Conservation (phyloP, 176 grass and related monocot species). For the Miscanthus lutarioriparius region DNA sequence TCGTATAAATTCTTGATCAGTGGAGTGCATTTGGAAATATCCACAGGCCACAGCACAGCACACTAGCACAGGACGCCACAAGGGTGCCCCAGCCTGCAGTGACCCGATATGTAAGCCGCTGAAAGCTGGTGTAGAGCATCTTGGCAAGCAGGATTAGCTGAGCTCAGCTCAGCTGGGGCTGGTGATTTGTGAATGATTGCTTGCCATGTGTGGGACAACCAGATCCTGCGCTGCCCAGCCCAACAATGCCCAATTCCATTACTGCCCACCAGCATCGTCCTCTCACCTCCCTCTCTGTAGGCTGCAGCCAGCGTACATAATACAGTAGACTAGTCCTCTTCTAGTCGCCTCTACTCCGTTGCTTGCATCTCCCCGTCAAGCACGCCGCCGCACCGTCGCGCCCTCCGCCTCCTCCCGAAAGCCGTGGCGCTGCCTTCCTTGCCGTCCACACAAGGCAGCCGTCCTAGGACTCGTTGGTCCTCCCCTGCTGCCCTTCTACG, state of each 20-base stretch:
- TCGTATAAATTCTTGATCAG: background rate
- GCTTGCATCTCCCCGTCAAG: background rate
- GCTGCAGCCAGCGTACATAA: background rate
- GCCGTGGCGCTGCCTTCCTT: background rate
- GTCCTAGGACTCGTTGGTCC: background rate
- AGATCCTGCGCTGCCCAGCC: constrained; percentile 22
- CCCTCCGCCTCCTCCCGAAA: background rate
- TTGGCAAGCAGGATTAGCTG: constrained; percentile 1
- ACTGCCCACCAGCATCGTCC: background rate
- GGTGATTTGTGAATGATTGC: constrained; percentile 43
- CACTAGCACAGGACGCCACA: background rate
- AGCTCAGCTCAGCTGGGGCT: background rate
- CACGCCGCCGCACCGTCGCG: constrained; percentile 9
- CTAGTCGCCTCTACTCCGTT: background rate
- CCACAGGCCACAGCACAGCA: too few relatives aligned
- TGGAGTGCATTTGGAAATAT: background rate
- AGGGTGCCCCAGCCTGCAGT: background rate
- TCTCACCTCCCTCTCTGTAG: background rate
- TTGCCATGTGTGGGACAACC: constrained; percentile 39
- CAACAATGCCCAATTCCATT: constrained; percentile 22
- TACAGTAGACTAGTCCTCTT: background rate
- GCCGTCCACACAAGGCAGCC: background rate
- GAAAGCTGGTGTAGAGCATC: background rate
- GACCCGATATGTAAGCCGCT: background rate
- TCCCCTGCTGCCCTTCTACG: background rate